phyloP scores from a whole-genome alignment of 306 rosid species.

The Rosa persica region DNA sequence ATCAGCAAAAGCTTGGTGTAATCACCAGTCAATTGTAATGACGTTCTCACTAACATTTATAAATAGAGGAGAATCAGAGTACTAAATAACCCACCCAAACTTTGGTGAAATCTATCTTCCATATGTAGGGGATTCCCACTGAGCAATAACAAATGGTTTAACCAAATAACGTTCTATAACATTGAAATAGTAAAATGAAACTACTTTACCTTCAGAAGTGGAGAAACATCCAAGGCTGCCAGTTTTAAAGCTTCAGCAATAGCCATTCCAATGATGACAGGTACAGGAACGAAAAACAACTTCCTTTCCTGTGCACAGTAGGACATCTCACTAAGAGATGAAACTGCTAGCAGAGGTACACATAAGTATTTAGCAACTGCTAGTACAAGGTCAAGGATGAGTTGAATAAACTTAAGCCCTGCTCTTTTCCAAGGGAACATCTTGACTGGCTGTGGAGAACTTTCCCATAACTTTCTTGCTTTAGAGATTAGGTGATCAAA shows the following conservation, averaged over 20 bases:
- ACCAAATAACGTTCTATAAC: slow-evolving; percentile 13
- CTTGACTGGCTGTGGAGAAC: slow-evolving; percentile 78
- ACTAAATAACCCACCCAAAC: slow-evolving; percentile 1
- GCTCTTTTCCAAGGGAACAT: slow-evolving; percentile 76
- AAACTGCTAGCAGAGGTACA: slow-evolving; percentile 58
- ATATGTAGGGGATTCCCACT: neutral
- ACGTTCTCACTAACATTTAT: slow-evolving; percentile 10
- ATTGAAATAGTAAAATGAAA: slow-evolving; percentile 8
- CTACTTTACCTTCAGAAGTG: slow-evolving; percentile 62
- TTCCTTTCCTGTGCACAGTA: slow-evolving; percentile 81
- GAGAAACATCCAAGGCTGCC: slow-evolving; percentile 62
- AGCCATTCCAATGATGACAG: slow-evolving; percentile 62
- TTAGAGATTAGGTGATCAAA: slow-evolving; percentile 40
- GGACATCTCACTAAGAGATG: slow-evolving; percentile 86
- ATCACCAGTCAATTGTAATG: neutral
- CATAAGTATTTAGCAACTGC: slow-evolving; percentile 66
- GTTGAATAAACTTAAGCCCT: slow-evolving; percentile 65
- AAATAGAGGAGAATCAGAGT: slow-evolving; percentile 13
- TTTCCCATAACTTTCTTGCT: slow-evolving; percentile 67
- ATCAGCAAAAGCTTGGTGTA: neutral
- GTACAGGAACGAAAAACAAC: slow-evolving; percentile 64
- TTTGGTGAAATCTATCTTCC: slow-evolving; percentile 4
- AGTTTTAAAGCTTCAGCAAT: slow-evolving; percentile 65
- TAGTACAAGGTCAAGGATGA: slow-evolving; percentile 60
- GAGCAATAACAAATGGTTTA: slow-evolving; percentile 15